Conservation (phyloP, 139 green algal species). For the Yamagishiella unicocca region DNA sequence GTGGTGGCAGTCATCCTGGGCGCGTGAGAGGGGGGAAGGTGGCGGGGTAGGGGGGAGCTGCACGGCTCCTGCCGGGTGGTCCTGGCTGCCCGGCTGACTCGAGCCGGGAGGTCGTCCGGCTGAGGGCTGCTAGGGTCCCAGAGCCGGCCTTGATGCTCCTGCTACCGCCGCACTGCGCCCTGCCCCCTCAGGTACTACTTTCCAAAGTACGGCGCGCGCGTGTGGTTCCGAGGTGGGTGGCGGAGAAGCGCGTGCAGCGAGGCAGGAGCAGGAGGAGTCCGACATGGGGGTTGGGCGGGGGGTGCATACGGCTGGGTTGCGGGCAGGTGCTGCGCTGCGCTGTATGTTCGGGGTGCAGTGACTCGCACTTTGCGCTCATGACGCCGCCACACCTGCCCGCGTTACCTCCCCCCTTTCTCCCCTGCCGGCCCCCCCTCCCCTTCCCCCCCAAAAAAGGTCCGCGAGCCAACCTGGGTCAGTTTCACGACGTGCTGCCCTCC, state of each 20-base stretch:
- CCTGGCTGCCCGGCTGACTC: not conserved
- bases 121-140: not conserved
- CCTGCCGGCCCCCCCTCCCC: not conserved
- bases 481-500: constrained; percentile 32
- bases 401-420: not conserved
- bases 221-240: constrained; percentile 15
- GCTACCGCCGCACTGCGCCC: not conserved
- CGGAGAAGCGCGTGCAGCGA: not conserved
- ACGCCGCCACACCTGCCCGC: not conserved
- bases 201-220: constrained; percentile 4
- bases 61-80: not conserved
- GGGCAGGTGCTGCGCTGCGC: no score
- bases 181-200: constrained; percentile 11
- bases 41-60: not conserved
- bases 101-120: not conserved
- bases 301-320: not conserved
- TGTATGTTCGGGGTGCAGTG: not conserved
- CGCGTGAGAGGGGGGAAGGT: not conserved
- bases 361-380: not conserved
- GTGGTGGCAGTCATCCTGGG: not conserved
- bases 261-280: not conserved
- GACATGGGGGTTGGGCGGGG: not conserved
- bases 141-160: not conserved
- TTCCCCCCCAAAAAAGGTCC: no score
- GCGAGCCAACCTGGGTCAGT: constrained; percentile 36